Percentiles rank a stretch among this genome's conserved stretches.
Conservation (phyloP, 108 stramenopile species). For the Skeletonema costatum region DNA sequence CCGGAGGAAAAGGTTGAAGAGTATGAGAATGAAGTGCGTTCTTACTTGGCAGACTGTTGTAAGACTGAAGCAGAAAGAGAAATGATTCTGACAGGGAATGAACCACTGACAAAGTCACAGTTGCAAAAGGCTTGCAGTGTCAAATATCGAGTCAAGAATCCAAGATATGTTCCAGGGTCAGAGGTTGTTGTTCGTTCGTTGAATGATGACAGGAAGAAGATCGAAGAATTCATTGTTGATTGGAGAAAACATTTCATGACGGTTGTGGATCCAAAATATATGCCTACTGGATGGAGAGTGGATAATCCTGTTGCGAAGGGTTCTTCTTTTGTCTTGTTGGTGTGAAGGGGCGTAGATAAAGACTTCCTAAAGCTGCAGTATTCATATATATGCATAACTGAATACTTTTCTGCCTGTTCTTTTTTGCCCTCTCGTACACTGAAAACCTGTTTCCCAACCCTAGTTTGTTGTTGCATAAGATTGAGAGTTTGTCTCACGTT, state of each 20-base stretch:
- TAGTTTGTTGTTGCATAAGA: too few relatives aligned
- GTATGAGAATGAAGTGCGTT: constrained; percentile 34
- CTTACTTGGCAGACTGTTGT: constrained; percentile 17
- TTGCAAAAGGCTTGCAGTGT: constrained; percentile 55
- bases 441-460: too few relatives aligned
- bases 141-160: constrained; percentile 60
- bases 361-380: too few relatives aligned
- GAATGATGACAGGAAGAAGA: constrained; percentile 27
- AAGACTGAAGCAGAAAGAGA: constrained; percentile 33
- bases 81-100: constrained; percentile 12
- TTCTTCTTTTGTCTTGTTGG: not conserved
- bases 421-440: too few relatives aligned
- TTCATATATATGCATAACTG: too few relatives aligned
- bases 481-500: too few relatives aligned
- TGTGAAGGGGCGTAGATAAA: not conserved
- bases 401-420: too few relatives aligned
- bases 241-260: constrained; percentile 75
- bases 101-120: constrained; percentile 37
- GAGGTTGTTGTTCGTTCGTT: constrained; percentile 53
- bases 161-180: constrained; percentile 63
- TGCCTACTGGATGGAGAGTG: constrained; percentile 77
- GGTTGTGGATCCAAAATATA: constrained; percentile 56
- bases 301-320: constrained; percentile 60
- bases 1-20: constrained; percentile 42
- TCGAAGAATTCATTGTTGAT: constrained; percentile 62